Evolutionary conservation across 108 stramenopile species (phyloP), one percentile per base, ranked within the genome.

Genomic region (Mediolabrus comicus): DNA sequence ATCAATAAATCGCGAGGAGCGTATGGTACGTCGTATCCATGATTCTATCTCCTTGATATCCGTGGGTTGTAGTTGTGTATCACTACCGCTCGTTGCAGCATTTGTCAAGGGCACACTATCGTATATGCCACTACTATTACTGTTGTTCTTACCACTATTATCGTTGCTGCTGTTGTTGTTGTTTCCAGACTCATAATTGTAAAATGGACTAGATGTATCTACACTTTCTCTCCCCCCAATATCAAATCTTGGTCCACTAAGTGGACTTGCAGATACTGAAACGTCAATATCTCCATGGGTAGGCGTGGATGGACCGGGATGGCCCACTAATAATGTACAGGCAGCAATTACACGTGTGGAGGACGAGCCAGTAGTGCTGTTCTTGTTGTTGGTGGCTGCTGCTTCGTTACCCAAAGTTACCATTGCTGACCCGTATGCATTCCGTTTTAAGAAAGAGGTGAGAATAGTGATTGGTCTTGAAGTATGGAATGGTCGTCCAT

Each of bases 341-440:
- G 83, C 89, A 3, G 82, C 81, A 22, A 90, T 36, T 5, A 93
- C 74, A 52, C 83, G 86, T 0, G 92, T 93, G 46, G 46, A 49
- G 9, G 84, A n/a, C n/a, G n/a, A 81, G 17, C 64, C 70, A 10
- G 67, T 75, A 14, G 69, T 62, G 24, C 79, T 17, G 3, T 83
- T 62, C 36, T 74, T 65, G 0, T 79, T 83, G 24, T 56, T 52
- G 38, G 66, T 35, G 10, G 31, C 14, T 12, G 39, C 69, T 3
- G 24, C 35, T 6, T 27, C 28, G 13, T 25, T 56, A 8, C 75
- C 84, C 27, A 84, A 69, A 11, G 81, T 72, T 31, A 92, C 76
- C 72, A 86, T 64, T 24, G 89, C 84, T 0, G 87, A 88, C 19
- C 92, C 92, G 7, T 70, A 62, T 16, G 89, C 66, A 76, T 90